Percentiles rank a stretch among this genome's conserved stretches.
phyloP scores from a whole-genome alignment of 129 eudicot genomes.

The Ambrosia artemisiifolia region DNA sequence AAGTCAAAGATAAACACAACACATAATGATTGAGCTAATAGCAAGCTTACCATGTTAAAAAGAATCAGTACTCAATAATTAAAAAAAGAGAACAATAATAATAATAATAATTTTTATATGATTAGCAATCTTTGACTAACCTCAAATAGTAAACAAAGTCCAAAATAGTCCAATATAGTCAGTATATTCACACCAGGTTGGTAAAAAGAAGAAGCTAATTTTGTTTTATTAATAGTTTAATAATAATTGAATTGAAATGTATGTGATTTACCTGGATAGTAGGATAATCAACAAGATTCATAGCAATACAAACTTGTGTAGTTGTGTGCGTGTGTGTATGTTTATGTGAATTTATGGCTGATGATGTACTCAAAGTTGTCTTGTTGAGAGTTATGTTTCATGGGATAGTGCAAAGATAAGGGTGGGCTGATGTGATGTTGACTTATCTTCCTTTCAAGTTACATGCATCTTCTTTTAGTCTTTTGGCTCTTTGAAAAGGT shows the following conservation, averaged over 20 bases:
- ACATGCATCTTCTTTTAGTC: not conserved
- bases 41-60: constrained; percentile 9
- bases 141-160: constrained; percentile 8
- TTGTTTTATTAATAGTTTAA: not conserved
- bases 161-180: not conserved
- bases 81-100: not conserved
- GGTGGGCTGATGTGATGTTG: constrained; percentile 14
- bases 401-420: not conserved
- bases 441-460: not conserved
- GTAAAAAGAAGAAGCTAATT: not conserved
- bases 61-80: constrained; percentile 23
- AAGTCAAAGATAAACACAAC: constrained; percentile 8
- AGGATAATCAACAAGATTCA: constrained; percentile 16
- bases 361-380: constrained; percentile 4
- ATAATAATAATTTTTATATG: constrained; percentile 26
- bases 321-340: not conserved
- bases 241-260: not conserved
- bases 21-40: not conserved
- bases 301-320: constrained; percentile 6
- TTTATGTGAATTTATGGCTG: not conserved
- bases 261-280: not conserved
- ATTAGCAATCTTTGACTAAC: constrained; percentile 26
- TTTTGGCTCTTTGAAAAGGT: not conserved
- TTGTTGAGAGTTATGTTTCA: not conserved
- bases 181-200: constrained; percentile 24